Percentiles rank a stretch among this genome's conserved stretches.
These are phyloP conservation scores for Antitrichia curtipendula DNA, from an alignment of 225 moss, liverwort and hornwort genomes.

Conservation along the genomic window DNA sequence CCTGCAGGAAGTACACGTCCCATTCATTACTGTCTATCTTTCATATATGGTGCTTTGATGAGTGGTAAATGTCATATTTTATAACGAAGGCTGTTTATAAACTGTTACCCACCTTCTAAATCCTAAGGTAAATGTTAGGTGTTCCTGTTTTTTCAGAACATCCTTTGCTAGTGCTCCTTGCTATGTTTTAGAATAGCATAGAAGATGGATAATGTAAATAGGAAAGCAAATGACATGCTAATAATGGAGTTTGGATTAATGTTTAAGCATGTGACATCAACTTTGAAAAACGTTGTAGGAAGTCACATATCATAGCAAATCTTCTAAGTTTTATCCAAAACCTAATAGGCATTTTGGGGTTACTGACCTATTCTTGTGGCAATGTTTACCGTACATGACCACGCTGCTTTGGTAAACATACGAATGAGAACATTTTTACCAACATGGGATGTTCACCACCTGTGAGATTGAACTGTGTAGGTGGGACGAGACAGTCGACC, in stretches of 20 bases:
- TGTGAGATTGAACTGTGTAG: constrained; percentile 13
- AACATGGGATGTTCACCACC: not conserved
- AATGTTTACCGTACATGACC: not conserved
- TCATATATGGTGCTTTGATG: not conserved
- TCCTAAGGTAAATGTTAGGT: not conserved
- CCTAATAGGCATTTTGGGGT: not conserved
- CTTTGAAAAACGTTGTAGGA: not conserved
- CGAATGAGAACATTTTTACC: not conserved
- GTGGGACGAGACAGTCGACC: constrained; percentile 81
- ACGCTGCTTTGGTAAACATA: not conserved
- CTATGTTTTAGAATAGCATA: not conserved
- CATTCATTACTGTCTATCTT: not conserved
- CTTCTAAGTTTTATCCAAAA: not conserved
- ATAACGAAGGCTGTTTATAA: not conserved
- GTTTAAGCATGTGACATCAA: not conserved
- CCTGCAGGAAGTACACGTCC: not conserved
- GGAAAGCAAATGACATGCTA: not conserved
- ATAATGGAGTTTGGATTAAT: not conserved
- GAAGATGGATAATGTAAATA: not conserved
- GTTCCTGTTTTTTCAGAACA: not conserved
- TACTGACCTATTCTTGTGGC: not conserved
- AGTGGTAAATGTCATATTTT: not conserved
- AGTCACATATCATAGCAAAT: not conserved
- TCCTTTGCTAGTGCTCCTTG: not conserved
- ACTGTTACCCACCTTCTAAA: not conserved